A percentile compares a stretch with the other conserved stretches of the same genome.
These are phyloP conservation scores for Xerocomellus chrysenteron DNA, from an alignment of 768 basidiomycete species.

Conservation along the genomic window DNA sequence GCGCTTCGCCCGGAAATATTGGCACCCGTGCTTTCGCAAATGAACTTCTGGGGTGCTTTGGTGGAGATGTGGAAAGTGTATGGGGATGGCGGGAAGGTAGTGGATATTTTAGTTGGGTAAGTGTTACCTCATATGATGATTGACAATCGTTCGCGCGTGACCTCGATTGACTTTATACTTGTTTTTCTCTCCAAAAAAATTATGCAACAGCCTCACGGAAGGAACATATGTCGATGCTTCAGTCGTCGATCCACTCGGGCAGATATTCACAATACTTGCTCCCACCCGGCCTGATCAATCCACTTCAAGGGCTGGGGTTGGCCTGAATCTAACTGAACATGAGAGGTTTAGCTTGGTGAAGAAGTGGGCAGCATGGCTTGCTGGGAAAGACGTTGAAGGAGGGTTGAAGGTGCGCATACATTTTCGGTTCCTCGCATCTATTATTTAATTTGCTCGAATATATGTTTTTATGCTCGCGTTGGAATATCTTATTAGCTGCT, in stretches of 20 bases:
- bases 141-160: not conserved
- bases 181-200: not conserved
- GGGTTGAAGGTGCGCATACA: constrained; percentile 60
- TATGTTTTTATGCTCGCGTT: not conserved
- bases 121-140: not conserved
- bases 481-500: constrained; percentile 16
- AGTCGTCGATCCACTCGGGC: constrained; percentile 26
- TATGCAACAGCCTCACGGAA: constrained; percentile 22
- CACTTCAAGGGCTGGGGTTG: not conserved
- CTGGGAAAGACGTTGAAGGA: constrained; percentile 62
- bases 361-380: constrained; percentile 81
- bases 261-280: constrained; percentile 28
- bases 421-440: not conserved
- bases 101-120: constrained; percentile 27
- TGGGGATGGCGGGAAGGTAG: constrained; percentile 20
- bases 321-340: constrained; percentile 16
- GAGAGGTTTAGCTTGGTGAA: constrained; percentile 61
- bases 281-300: constrained; percentile 10
- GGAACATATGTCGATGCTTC: constrained; percentile 24
- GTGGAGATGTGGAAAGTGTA: constrained; percentile 29
- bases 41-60: constrained; percentile 24
- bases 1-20: constrained; percentile 15
- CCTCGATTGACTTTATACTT: not conserved
- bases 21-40: constrained; percentile 17
- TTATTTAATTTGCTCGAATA: not conserved